Evolutionary conservation across 2,329 filamentous ascomycete species (phyloP).

Genomic region (Paraconiothyrium brasiliense): DNA sequence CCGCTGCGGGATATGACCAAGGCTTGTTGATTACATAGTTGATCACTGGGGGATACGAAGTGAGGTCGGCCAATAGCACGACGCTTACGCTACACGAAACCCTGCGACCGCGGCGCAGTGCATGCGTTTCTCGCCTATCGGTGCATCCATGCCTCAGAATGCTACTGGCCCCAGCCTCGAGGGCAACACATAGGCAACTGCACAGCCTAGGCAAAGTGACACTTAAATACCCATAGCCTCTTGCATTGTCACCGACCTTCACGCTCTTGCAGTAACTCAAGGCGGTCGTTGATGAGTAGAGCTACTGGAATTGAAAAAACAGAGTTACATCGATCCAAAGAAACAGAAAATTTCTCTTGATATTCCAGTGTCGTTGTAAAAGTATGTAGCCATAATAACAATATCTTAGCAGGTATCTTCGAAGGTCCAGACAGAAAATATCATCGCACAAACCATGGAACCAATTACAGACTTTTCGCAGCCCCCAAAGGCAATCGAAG

Average conservation of each 20-base stretch:
- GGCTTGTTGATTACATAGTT: not conserved
- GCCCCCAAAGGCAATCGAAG: not conserved
- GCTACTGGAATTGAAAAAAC: too few relatives aligned
- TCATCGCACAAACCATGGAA: not conserved
- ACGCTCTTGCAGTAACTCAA: not conserved
- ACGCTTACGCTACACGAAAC: not conserved
- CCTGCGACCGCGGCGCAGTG: constrained; percentile 1
- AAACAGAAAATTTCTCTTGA: too few relatives aligned
- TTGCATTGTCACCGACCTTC: too few relatives aligned
- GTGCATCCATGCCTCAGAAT: not conserved
- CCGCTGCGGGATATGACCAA: not conserved
- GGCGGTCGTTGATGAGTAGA: too few relatives aligned
- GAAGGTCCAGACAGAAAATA: too few relatives aligned
- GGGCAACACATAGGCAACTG: not conserved
- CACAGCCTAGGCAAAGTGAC: not conserved
- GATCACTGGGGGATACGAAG: not conserved
- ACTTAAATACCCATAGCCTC: not conserved
- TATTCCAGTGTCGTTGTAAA: too few relatives aligned
- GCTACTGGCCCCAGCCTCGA: not conserved
- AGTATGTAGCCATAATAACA: too few relatives aligned
- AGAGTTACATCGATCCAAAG: too few relatives aligned
- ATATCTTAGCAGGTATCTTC: too few relatives aligned
- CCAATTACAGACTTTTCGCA: not conserved
- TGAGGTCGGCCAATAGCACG: not conserved
- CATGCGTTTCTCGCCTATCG: not conserved